phyloP scores from a whole-genome alignment of 1,139 yeast genomes.

The Yamadazyma oceani region DNA sequence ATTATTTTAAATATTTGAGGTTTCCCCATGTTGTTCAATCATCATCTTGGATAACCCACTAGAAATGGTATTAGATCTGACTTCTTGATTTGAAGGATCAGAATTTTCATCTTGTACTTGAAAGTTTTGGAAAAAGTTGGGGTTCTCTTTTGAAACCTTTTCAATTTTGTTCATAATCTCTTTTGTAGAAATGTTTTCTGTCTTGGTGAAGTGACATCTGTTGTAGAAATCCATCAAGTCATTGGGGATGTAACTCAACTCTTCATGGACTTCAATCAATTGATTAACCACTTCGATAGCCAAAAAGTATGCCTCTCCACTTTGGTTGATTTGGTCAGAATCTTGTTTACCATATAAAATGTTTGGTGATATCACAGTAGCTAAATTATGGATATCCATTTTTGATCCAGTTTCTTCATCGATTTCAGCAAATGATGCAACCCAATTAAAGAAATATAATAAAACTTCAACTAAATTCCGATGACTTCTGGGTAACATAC shows the following conservation, averaged over 20 bases:
- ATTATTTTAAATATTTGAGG: constrained; percentile 8
- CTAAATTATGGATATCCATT: constrained; percentile 94
- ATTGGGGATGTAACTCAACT: constrained; percentile 72
- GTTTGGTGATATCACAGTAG: constrained; percentile 95
- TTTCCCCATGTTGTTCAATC: constrained; percentile 12
- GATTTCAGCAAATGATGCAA: constrained; percentile 89
- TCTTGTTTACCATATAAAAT: constrained; percentile 54
- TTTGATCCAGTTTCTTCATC: constrained; percentile 89
- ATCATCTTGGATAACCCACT: constrained; percentile 35
- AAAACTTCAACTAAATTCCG: constrained; percentile 87
- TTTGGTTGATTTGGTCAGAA: constrained; percentile 23
- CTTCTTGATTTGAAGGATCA: constrained; percentile 27
- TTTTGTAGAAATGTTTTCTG: constrained; percentile 29
- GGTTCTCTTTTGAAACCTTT: constrained; percentile 31
- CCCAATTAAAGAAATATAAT: constrained; percentile 88
- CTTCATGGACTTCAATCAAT: constrained; percentile 80
- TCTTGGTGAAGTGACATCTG: constrained; percentile 30
- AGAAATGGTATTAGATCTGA: constrained; percentile 33
- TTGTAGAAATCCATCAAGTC: constrained; percentile 46
- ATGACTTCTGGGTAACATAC: constrained; percentile 78
- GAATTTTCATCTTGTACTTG: constrained; percentile 20
- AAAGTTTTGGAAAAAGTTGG: constrained; percentile 27
- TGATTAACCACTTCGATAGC: constrained; percentile 90
- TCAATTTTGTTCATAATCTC: constrained; percentile 39
- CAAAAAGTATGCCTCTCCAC: constrained; percentile 77